Conservation (phyloP, 257 asterid genomes). For the Lavandula angustifolia region DNA sequence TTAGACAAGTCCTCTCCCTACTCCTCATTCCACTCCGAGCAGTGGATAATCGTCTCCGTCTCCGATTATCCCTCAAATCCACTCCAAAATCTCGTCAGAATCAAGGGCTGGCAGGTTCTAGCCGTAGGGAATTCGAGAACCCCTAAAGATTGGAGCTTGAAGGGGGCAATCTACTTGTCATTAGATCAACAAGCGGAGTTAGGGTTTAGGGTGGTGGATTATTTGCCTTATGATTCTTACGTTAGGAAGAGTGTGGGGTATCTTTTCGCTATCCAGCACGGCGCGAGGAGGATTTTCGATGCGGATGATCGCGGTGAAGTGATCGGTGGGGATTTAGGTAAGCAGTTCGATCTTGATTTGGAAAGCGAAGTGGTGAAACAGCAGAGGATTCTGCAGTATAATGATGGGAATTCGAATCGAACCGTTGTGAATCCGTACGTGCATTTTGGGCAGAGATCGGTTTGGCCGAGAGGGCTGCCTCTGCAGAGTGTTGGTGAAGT, state of each 20-base stretch:
- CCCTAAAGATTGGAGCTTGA: conserved; percentile 66
- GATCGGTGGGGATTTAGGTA: conserved; percentile 60
- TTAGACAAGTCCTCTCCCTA: conserved; percentile 51
- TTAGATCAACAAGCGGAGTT: conserved; percentile 68
- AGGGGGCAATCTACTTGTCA: conserved; percentile 57
- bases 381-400: conserved; percentile 61
- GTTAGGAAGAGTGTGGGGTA: conserved; percentile 73
- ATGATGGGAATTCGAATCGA: conserved; percentile 55
- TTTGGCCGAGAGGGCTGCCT: conserved; percentile 83
- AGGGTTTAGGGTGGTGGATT: conserved; percentile 66
- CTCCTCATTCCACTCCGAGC: conserved; percentile 57
- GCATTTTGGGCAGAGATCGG: conserved; percentile 76
- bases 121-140: conserved; percentile 72
- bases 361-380: conserved; percentile 56
- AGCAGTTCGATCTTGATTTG: conserved; percentile 71
- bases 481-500: conserved; percentile 74
- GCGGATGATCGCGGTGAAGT: conserved; percentile 68
- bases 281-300: conserved; percentile 66
- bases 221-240: conserved; percentile 68
- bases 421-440: conserved; percentile 69
- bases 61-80: conserved; percentile 58
- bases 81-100: conserved; percentile 42
- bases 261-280: conserved; percentile 74
- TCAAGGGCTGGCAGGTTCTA: conserved; percentile 68
- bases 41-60: conserved; percentile 69